Base-by-base conservation (phyloP, 768 basidiomycete species). In the Boletus subcaerulescens region DNA sequence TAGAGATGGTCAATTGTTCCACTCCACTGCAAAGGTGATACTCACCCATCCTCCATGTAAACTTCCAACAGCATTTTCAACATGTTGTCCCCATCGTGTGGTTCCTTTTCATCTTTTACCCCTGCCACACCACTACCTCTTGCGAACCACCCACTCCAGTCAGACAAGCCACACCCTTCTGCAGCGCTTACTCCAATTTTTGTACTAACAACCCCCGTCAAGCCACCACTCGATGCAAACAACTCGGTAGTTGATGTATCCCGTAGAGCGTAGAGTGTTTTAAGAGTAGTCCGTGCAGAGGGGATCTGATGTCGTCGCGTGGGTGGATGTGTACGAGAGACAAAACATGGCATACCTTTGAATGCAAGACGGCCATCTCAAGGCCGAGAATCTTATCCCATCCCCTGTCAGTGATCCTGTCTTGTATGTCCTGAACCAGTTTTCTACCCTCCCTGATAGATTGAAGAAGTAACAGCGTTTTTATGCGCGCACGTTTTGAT, bases 151-250 rank as follows among this genome's bases (percentile, higher is more conserved):
- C 40, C 57, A 33, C 44, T 65, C 68, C 65, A 71, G 48, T 62
- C 64, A 63, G 72, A 52, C 80, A 80, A 24, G 81, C 70, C 48
- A 74, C 73, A 54, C 58, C 72, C 13, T 76, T 80, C 89, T 80
- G 89, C 42, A 71, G 73, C 62, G 77, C 81, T 62, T 85, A 71
- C 13, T 72, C 74, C 45, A 61, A 65, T 18, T 75, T 80, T 63
- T 76, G 79, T 22, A 79, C 83, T 38, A 85, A 97, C 73, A 22
- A 96, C 80, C 20, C 67, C 67, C 1, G 39, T 48, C 39, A 83
- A 81, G 5, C 94, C 92, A 17, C 85, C 86, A 32, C 88, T 81
- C 1, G 87, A 80, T 63, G 94, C 96, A 69, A 94, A 97, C 5
- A 85, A 80, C 65, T 96, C 92, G 0, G 93, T 91, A 3, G 91